Conservation (phyloP, 345 rosid genomes). For the Populus deltoides region DNA sequence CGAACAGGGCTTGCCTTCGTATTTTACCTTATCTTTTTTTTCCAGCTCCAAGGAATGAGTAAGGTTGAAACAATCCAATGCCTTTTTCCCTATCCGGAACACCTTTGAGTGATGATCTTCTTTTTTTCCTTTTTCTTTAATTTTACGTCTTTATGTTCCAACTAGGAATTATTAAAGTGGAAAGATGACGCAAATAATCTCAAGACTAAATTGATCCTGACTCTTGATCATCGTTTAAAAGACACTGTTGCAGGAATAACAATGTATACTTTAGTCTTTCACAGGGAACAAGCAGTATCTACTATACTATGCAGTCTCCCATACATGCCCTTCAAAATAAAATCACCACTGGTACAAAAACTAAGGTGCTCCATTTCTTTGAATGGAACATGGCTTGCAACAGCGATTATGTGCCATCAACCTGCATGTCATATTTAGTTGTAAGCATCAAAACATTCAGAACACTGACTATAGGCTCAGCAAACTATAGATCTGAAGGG, state of each 20-base stretch:
- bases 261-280: not conserved
- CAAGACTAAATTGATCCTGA: no score
- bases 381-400: slow-evolving; percentile 39
- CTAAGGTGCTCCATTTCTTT: slow-evolving; percentile 46
- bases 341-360: slow-evolving; percentile 47
- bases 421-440: slow-evolving; percentile 31
- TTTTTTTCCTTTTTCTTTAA: not conserved
- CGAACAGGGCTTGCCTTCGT: not conserved
- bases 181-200: no score
- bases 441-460: not conserved
- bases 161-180: no score
- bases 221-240: no score
- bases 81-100: not conserved
- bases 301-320: slow-evolving; percentile 29
- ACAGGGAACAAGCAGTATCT: not conserved
- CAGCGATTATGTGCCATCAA: slow-evolving; percentile 33
- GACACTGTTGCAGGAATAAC: not conserved
- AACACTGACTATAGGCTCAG: not conserved
- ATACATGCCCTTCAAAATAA: slow-evolving; percentile 42
- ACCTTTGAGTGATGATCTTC: not conserved
- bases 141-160: no score
- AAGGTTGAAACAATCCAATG: not conserved
- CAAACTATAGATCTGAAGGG: not conserved
- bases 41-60: not conserved
- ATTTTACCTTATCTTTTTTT: not conserved